Percentiles rank a stretch among this genome's conserved stretches.
These are phyloP conservation scores for Didymella exigua DNA, from an alignment of 2,329 filamentous ascomycete genomes.

Conservation along the genomic window DNA sequence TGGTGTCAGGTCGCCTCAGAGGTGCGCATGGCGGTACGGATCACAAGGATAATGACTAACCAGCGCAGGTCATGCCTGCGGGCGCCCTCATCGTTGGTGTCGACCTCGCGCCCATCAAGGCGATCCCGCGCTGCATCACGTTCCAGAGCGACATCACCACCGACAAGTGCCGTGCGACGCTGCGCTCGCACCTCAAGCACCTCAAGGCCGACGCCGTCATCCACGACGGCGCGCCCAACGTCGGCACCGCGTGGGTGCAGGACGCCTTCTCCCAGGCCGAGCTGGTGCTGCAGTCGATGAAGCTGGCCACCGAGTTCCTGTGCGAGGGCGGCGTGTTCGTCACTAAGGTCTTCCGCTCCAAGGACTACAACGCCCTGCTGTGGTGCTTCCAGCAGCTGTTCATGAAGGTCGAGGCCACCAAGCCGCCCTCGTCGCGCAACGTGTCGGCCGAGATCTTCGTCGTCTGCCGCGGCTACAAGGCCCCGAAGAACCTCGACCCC, in stretches of 20 bases:
- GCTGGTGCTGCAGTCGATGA: slow-evolving; percentile 86
- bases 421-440: slow-evolving; percentile 92
- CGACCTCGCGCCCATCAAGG: slow-evolving; percentile 92
- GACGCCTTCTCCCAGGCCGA: slow-evolving; percentile 98
- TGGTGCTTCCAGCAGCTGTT: slow-evolving; percentile 99
- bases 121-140: slow-evolving; percentile 90
- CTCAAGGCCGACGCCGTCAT: slow-evolving; percentile 96
- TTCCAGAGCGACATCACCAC: slow-evolving; percentile 99
- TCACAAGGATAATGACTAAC: background rate
- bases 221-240: slow-evolving; percentile 96
- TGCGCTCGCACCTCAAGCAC: slow-evolving; percentile 87
- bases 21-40: slow-evolving; percentile 61
- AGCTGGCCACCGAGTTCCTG: slow-evolving; percentile 92
- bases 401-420: slow-evolving; percentile 92
- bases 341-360: slow-evolving; percentile 96
- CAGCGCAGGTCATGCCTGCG: slow-evolving; percentile 73
- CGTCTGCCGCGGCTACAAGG: slow-evolving; percentile 93
- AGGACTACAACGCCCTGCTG: slow-evolving; percentile 92
- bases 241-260: slow-evolving; percentile 97
- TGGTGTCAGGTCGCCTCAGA: slow-evolving; percentile 75
- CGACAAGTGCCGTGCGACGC: slow-evolving; percentile 90
- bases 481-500: slow-evolving; percentile 89
- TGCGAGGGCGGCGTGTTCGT: slow-evolving; percentile 81
- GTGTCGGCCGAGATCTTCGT: slow-evolving; percentile 99
- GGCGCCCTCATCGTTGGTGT: slow-evolving; percentile 92